These are phyloP conservation scores for Boletus mariae DNA, from an alignment of 1,284 basidiomycete species.

Conservation along the genomic window DNA sequence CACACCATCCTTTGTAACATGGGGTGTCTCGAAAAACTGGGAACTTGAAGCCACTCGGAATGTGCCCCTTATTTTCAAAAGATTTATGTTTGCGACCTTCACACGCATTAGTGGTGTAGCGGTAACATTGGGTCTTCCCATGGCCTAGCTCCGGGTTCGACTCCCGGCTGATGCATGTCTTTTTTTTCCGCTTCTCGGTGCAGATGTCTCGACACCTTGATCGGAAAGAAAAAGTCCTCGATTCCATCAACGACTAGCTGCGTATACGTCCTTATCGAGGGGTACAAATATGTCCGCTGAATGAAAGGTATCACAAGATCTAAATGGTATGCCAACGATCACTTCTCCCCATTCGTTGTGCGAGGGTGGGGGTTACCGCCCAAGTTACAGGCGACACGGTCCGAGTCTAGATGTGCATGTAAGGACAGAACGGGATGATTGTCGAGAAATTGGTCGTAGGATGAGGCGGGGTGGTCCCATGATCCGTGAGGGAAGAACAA, in stretches of 20 bases:
- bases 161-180: constrained; percentile 47
- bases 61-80: no score
- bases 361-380: not conserved
- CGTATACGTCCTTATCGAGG: constrained; percentile 2
- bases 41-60: no score
- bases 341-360: constrained; percentile 1
- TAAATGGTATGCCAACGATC: constrained; percentile 9
- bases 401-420: not conserved
- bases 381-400: not conserved
- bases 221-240: not conserved
- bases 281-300: constrained; percentile 12
- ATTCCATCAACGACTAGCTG: constrained; percentile 4
- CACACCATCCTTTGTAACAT: no score
- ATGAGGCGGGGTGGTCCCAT: not conserved
- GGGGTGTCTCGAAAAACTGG: no score
- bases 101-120: constrained; percentile 30
- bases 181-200: not conserved
- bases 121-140: constrained; percentile 43
- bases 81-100: constrained; percentile 7
- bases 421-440: not conserved
- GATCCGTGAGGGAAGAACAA: constrained; percentile 10
- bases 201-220: not conserved
- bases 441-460: not conserved
- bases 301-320: constrained; percentile 15
- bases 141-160: constrained; percentile 58